phyloP scores from a whole-genome alignment of 2,329 filamentous ascomycete genomes.

The Pseudophaeomoniella oleicola region DNA sequence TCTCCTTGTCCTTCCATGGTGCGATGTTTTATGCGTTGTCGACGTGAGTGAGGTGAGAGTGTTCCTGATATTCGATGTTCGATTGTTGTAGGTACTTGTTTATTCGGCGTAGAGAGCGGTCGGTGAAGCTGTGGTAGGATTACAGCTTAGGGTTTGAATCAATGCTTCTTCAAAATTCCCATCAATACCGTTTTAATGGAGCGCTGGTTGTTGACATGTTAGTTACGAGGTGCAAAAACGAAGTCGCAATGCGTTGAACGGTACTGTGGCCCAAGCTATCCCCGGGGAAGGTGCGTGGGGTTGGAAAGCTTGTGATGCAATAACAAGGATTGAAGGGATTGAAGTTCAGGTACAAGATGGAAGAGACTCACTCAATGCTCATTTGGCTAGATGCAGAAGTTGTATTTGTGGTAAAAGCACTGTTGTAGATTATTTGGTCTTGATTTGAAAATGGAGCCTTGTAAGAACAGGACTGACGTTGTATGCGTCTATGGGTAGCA shows the following conservation, averaged over 20 bases:
- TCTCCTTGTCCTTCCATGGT: constrained; percentile 82
- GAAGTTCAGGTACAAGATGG: neutral
- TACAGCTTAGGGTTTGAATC: neutral
- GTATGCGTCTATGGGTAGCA: neutral
- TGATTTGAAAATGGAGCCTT: no score
- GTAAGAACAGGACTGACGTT: no score
- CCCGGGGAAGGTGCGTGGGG: neutral
- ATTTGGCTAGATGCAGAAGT: neutral
- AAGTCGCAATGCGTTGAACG: neutral
- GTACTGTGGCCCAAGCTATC: neutral
- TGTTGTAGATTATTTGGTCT: no score
- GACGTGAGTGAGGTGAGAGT: no score
- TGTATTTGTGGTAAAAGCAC: no score
- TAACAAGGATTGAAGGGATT: neutral
- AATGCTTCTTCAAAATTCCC: neutral
- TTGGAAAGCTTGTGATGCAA: neutral
- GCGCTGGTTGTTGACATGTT: neutral
- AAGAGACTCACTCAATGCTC: neutral
- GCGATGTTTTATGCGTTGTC: no score
- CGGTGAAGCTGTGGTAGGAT: neutral
- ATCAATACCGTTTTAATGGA: neutral
- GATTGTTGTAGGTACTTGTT: no score
- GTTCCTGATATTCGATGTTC: no score
- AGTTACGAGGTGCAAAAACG: neutral
- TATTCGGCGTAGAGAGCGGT: neutral